Evolutionary conservation across 164 flowering plant species (phyloP).

Genomic region (Stephania japonica): DNA sequence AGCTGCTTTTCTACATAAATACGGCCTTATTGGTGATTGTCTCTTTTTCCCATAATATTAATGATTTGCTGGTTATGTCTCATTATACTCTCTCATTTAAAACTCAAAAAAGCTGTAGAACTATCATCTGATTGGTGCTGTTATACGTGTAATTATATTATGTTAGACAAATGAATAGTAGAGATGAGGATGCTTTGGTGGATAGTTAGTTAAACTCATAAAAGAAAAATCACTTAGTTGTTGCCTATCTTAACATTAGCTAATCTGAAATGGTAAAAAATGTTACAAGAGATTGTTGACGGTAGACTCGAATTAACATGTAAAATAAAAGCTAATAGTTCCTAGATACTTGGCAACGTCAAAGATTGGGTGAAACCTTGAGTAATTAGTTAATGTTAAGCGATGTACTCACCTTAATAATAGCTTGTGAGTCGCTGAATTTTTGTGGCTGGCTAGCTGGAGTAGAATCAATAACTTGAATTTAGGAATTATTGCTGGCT

Average conservation of each 20-base stretch:
- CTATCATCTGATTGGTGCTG: background rate
- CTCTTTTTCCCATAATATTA: background rate
- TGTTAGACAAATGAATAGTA: background rate
- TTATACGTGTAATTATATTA: too few relatives aligned
- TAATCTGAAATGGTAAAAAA: too few relatives aligned
- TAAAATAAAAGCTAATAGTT: background rate
- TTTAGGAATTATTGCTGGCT: background rate
- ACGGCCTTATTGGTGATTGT: conserved; percentile 64
- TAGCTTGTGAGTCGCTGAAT: too few relatives aligned
- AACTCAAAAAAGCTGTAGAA: too few relatives aligned
- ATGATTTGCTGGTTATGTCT: background rate
- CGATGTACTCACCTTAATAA: background rate
- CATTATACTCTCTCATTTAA: background rate
- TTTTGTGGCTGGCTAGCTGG: background rate
- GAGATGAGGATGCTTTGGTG: too few relatives aligned
- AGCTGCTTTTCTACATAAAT: conserved; percentile 73
- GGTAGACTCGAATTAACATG: background rate
- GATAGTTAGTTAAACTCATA: too few relatives aligned
- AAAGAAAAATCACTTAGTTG: too few relatives aligned
- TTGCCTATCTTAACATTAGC: too few relatives aligned
- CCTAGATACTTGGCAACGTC: background rate
- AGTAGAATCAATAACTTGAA: background rate
- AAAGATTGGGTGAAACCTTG: background rate
- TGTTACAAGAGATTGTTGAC: background rate
- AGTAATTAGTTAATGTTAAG: background rate